Conservation (phyloP, 1,284 basidiomycete genomes). For the Wallemia mellicola region DNA sequence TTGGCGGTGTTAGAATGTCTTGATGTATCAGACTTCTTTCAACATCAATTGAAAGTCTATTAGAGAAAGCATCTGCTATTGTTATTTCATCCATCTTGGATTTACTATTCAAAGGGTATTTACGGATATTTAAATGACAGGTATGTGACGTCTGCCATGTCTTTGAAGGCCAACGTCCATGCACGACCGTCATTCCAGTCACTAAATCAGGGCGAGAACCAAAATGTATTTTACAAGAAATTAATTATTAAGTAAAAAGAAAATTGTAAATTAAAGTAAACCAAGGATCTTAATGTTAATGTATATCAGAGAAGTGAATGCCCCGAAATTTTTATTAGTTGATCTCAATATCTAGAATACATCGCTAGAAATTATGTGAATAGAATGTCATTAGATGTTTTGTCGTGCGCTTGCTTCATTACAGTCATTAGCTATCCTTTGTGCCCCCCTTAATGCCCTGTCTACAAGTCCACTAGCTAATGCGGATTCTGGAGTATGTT, state of each 20-base stretch:
- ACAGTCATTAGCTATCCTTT: not conserved
- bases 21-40: not conserved
- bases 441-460: not conserved
- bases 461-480: not conserved
- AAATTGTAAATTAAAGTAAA: too few species aligned
- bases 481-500: not conserved
- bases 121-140: not conserved
- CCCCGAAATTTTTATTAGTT: not conserved
- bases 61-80: not conserved
- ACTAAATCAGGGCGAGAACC: too few species aligned
- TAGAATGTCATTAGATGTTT: too few species aligned
- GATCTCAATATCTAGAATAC: too few species aligned
- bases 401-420: not conserved
- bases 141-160: not conserved
- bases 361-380: too few species aligned
- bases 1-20: not conserved
- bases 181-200: not conserved
- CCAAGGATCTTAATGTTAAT: not conserved
- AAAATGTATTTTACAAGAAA: not conserved
- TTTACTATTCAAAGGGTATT: not conserved
- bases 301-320: too few species aligned
- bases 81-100: not conserved
- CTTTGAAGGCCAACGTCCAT: not conserved
- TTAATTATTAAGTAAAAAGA: too few species aligned
- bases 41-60: not conserved